Evolutionary conservation across 768 basidiomycete genomes (phyloP), one percentile per base, ranked within the genome.

Genomic region (Glaciozyma antarctica): DNA sequence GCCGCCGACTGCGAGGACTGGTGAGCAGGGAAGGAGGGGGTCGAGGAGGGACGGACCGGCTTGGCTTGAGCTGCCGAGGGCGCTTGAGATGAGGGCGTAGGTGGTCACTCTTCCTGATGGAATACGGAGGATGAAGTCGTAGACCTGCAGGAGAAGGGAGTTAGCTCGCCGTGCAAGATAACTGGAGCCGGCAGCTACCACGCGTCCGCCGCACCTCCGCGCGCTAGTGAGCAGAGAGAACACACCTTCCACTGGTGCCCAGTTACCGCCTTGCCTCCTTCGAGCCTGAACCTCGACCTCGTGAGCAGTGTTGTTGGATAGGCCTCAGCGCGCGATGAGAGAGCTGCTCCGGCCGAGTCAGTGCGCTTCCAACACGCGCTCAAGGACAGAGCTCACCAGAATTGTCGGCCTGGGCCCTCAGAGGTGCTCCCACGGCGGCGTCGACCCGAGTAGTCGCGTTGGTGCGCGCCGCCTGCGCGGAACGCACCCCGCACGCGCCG

Each of bases 1-100:
- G 41, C 77, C 79, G 24, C 86, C 86, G n/a, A 85, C 85, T 56
- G 47, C n/a, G 21, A 12, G 52, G 47, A 38, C 44, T 12, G 32
- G 34, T 8, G 49, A 48, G 59, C 32, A 24, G 15, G 24, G 26
- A 34, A 12, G n/a, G 47, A 16, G 3, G 12, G 7, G 21, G 47
- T 13, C 12, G 15, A 15, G 7, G 38, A 41, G n/a, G 44, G 48
- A 54, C 1, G 12, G 12, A 0, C 2, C 5, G 4, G 32, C 62
- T 48, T 17, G 47, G n/a, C 21, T 24, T 1, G 21, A 22, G 19
- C 47, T 48, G 3, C 47, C 47, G 47, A 65, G 63, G 13, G 62
- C 51, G 4, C 54, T 8, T 0, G 68, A 56, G 34, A 66, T 54
- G 22, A 62, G 60, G 34, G 65, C 69, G 51, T 73, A 73, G 3